These are phyloP conservation scores for Sedum album DNA, from an alignment of 164 flowering plant genomes.

Conservation along the genomic window DNA sequence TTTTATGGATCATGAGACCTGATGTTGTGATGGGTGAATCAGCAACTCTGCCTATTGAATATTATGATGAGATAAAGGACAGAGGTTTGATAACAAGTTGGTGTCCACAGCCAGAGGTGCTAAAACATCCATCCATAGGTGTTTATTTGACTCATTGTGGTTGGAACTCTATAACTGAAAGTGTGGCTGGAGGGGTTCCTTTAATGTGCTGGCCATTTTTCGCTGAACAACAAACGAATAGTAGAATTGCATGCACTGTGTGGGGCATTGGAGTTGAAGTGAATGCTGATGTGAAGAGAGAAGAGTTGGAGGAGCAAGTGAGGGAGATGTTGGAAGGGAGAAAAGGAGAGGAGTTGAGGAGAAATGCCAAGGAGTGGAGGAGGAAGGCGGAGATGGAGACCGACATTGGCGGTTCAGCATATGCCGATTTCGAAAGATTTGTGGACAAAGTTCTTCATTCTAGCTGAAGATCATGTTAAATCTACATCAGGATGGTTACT, in stretches of 20 bases:
- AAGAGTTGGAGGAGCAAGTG: not conserved
- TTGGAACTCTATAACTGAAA: conserved; percentile 1
- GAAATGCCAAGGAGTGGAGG: conserved; percentile 7
- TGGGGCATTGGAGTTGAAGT: conserved; percentile 6
- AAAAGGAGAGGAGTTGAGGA: not conserved
- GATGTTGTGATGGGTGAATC: not conserved
- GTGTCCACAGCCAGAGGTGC: not conserved
- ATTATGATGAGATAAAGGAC: not conserved
- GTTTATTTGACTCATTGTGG: conserved; percentile 4
- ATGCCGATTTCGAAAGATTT: not conserved
- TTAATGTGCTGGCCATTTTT: conserved; percentile 8
- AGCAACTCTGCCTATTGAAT: not conserved
- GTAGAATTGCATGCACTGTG: not conserved
- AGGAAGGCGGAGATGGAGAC: conserved; percentile 2
- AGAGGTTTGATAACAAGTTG: not conserved
- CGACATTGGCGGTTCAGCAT: conserved; percentile 4
- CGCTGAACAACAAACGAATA: not conserved
- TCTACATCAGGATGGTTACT: not conserved
- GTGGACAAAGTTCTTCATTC: not conserved
- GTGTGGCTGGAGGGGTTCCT: not conserved
- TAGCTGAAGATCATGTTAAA: not conserved
- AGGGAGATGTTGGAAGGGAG: conserved; percentile 7
- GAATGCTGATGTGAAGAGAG: conserved; percentile 3
- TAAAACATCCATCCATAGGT: not conserved
- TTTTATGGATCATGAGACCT: not conserved